phyloP scores from a whole-genome alignment of 2,329 filamentous ascomycete genomes.

The Malbranchea zuffiana region DNA sequence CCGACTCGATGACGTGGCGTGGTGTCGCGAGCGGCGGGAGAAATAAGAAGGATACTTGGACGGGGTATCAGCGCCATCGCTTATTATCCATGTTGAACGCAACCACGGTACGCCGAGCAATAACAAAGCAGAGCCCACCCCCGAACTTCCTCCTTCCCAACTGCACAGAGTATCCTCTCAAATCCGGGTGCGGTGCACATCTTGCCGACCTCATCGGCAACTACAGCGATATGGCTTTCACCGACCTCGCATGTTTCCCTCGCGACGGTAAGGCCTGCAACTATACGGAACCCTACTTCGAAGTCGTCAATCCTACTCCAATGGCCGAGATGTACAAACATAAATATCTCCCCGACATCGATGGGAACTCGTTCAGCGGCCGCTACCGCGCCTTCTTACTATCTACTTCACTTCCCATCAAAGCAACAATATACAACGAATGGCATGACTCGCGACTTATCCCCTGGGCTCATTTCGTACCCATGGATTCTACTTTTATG shows the following conservation, averaged over 20 bases:
- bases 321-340: constrained; percentile 12
- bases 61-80: too few species aligned
- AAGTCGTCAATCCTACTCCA: constrained; percentile 13
- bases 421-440: constrained; percentile 19
- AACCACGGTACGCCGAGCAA: too few species aligned
- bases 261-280: constrained; percentile 13
- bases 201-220: constrained; percentile 10
- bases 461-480: constrained; percentile 20
- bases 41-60: too few species aligned
- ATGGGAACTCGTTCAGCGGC: constrained; percentile 19
- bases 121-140: too few species aligned
- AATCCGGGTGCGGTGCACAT: too few species aligned
- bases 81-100: too few species aligned
- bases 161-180: too few species aligned
- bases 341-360: constrained; percentile 17
- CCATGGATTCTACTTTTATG: constrained; percentile 17
- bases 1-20: too few species aligned
- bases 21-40: too few species aligned
- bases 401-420: constrained; percentile 16
- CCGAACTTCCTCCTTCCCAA: too few species aligned
- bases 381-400: constrained; percentile 18
- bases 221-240: constrained; percentile 15
- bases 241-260: constrained; percentile 15
- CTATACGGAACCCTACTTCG: constrained; percentile 13
- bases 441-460: constrained; percentile 20